Evolutionary conservation across 306 rosid genomes (phyloP).

Genomic region (Prunus padus): DNA sequence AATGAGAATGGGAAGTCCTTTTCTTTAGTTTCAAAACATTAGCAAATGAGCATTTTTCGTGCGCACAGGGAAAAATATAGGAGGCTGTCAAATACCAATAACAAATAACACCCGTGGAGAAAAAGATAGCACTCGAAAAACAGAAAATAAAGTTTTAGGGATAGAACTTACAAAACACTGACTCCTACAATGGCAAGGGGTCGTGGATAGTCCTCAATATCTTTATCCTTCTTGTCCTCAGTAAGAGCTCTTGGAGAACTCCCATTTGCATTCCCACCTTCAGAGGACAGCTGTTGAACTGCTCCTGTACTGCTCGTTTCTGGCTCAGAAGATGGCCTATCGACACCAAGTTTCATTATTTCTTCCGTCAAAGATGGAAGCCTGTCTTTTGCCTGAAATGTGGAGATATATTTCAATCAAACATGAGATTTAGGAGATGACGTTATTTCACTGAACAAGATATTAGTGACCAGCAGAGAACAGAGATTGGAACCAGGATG

Average conservation of each 20-base stretch:
- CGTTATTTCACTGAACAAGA: not conserved
- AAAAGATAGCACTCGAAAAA: not conserved
- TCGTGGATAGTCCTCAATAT: conserved; percentile 75
- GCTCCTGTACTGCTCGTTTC: conserved; percentile 34
- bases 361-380: conserved; percentile 57
- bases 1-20: not conserved
- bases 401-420: not conserved
- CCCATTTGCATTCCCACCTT: conserved; percentile 28
- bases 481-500: not conserved
- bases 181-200: conserved; percentile 83
- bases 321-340: conserved; percentile 33
- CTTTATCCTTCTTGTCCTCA: conserved; percentile 46
- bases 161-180: conserved; percentile 78
- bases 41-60: too few relatives aligned
- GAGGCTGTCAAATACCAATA: too few relatives aligned
- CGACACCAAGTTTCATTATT: conserved; percentile 69
- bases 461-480: not conserved
- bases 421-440: not conserved
- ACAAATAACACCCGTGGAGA: not conserved
- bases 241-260: conserved; percentile 12
- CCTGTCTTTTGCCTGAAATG: conserved; percentile 62
- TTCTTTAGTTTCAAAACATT: not conserved
- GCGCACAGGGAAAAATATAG: not conserved
- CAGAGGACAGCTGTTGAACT: conserved; percentile 29
- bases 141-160: not conserved